phyloP scores from a whole-genome alignment of 2,329 filamentous ascomycete species.

The Cladosporium cucumerinum region DNA sequence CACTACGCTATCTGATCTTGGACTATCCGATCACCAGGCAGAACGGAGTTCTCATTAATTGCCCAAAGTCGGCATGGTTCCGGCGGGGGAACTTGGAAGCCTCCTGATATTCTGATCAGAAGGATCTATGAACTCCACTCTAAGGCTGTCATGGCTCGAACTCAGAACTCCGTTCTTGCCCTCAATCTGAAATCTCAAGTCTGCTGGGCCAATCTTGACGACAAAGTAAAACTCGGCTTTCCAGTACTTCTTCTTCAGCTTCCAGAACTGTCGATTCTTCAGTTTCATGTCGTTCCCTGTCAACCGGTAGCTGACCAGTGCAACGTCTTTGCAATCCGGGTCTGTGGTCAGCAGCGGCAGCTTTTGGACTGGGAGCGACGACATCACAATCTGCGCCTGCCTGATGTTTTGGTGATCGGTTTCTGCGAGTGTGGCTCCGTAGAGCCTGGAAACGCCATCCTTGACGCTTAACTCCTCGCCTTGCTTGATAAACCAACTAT shows the following conservation, averaged over 20 bases:
- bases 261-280: slow-evolving; percentile 18
- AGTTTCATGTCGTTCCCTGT: slow-evolving; percentile 20
- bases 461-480: background rate
- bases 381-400: background rate
- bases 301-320: slow-evolving; percentile 12
- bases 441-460: background rate
- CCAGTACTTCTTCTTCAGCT: slow-evolving; percentile 18
- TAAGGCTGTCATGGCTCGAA: background rate
- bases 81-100: no score
- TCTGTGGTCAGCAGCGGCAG: slow-evolving; percentile 11
- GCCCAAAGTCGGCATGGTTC: no score
- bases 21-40: no score
- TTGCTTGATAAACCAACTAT: background rate
- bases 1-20: no score
- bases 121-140: background rate
- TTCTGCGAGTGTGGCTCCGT: background rate
- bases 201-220: slow-evolving; percentile 15
- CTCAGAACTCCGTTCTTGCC: slow-evolving; percentile 16
- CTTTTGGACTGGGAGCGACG: background rate
- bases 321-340: slow-evolving; percentile 17
- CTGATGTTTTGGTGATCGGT: background rate
- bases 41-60: no score
- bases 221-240: slow-evolving; percentile 16
- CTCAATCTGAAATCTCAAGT: slow-evolving; percentile 16
- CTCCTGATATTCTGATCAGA: no score